A percentile compares a stretch with the other conserved stretches of the same genome.
Evolutionary conservation across 1,284 basidiomycete genomes (phyloP).

Genomic region (Papiliotrema fonsecae): DNA sequence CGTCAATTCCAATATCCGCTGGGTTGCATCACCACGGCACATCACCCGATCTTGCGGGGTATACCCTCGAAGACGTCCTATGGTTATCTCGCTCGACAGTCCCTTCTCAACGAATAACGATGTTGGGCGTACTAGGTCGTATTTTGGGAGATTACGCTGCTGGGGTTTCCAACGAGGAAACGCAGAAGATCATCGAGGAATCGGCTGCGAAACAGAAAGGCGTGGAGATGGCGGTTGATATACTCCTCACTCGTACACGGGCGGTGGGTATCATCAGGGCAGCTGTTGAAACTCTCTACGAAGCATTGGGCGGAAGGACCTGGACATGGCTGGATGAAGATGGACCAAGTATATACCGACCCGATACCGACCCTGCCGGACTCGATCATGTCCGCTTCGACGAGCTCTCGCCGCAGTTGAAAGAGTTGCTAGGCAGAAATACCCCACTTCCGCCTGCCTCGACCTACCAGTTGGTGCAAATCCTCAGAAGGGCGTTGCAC

Average conservation of each 20-base stretch:
- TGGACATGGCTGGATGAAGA: slow-evolving; percentile 19
- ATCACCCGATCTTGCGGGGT: slow-evolving; percentile 76
- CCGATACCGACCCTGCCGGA: slow-evolving; percentile 4
- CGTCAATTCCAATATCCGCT: slow-evolving; percentile 64
- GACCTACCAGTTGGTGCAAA: slow-evolving; percentile 55
- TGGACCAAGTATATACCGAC: background rate
- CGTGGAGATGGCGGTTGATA: slow-evolving; percentile 28
- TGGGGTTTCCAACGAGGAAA: slow-evolving; percentile 2
- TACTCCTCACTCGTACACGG: slow-evolving; percentile 12
- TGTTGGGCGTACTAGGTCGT: slow-evolving; percentile 68
- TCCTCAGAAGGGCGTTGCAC: slow-evolving; percentile 60
- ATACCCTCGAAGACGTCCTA: slow-evolving; percentile 82
- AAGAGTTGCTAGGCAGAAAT: slow-evolving; percentile 25
- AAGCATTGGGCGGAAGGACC: slow-evolving; percentile 17
- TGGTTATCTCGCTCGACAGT: slow-evolving; percentile 75
- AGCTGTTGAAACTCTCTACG: slow-evolving; percentile 33
- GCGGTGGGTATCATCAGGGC: slow-evolving; percentile 28
- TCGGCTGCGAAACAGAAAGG: slow-evolving; percentile 16
- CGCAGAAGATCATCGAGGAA: slow-evolving; percentile 7
- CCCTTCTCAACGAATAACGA: slow-evolving; percentile 73
- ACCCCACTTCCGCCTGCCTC: slow-evolving; percentile 20
- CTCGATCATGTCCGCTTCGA: slow-evolving; percentile 29
- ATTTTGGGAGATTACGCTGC: slow-evolving; percentile 48
- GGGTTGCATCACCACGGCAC: slow-evolving; percentile 80
- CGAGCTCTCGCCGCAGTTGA: slow-evolving; percentile 29